Evolutionary conservation across 1,284 basidiomycete species (phyloP), one percentile per base, ranked within the genome.

Genomic region (Tranzscheliella williamsii): DNA sequence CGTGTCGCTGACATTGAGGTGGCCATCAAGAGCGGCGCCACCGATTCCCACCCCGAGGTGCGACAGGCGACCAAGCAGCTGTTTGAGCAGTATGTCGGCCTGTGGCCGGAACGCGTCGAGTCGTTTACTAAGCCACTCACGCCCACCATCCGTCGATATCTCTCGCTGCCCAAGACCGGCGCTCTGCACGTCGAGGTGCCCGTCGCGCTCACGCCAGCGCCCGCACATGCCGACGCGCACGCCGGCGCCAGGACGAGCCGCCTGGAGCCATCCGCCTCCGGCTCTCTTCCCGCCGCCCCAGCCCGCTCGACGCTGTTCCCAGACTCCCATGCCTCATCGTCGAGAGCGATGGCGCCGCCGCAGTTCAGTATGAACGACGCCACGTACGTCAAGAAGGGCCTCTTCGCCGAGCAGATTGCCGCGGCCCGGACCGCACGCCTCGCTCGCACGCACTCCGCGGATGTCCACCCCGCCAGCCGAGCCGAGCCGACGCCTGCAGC

Each of bases 21-120:
- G 4, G 72, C 77, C 17, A 66, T 82, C 22, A 77, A 70, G 47
- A 74, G 73, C 42, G 78, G 79, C 53, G 80, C 79, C 4, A 78
- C 76, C 0, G 81, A 82, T 47, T 78, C 79, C 32, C 80, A 81
- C 61, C 70, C 78, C 0, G 80, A 82, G 37, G 81, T 82, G 1
- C 64, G 81, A 35, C 75, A 78, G 61, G 76, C 72, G 9, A 78
- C 75, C 7, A 81, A 79, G 55, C 67, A 71, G 24, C 56, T 82
- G 15, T 82, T 80, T 78, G 78, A 67, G 22, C 39, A 49, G 27
- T 82, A 80, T 50, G 58, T 61, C 13, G 67, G 70, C 0, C 38
- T 72, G 6, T 82, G 79, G 79, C 80, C 81, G 2, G 80, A 81
- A 31, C 56, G 81, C 13, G 78, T 81, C 1, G 79, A 80, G 24